These are phyloP conservation scores for Salisapilia sapeloensis DNA, from an alignment of 352 stramenopile genomes.

Conservation along the genomic window DNA sequence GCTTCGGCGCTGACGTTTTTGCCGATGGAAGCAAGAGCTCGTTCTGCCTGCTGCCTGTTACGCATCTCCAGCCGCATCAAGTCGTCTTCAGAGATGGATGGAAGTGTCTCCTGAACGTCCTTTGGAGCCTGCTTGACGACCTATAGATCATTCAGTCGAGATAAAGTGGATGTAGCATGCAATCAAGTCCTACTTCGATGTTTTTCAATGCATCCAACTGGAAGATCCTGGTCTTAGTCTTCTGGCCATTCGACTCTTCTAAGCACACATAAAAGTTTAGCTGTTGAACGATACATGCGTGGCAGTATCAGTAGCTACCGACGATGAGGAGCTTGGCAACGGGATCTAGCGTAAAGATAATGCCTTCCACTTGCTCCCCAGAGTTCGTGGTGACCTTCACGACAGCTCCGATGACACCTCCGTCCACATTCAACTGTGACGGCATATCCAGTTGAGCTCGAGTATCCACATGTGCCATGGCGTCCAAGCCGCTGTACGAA, in stretches of 20 bases:
- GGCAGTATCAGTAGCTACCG: constrained; percentile 12
- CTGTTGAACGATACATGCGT: neutral
- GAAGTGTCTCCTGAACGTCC: constrained; percentile 22
- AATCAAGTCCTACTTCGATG: constrained; percentile 19
- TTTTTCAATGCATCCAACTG: constrained; percentile 51
- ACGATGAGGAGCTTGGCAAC: constrained; percentile 69
- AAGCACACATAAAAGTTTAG: too few relatives aligned
- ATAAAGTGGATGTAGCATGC: too few relatives aligned
- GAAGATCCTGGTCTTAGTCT: constrained; percentile 60
- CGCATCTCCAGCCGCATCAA: constrained; percentile 55
- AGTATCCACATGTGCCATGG: neutral
- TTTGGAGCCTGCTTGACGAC: constrained; percentile 29
- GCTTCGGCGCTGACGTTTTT: constrained; percentile 49
- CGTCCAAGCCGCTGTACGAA: too few relatives aligned
- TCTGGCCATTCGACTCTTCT: constrained; percentile 4
- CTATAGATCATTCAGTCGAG: constrained; percentile 5
- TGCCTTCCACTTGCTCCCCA: constrained; percentile 38
- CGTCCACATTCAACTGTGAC: constrained; percentile 39
- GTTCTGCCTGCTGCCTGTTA: constrained; percentile 49
- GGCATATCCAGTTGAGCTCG: constrained; percentile 7
- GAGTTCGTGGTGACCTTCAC: constrained; percentile 35
- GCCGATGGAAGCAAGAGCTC: constrained; percentile 62
- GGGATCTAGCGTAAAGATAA: constrained; percentile 65
- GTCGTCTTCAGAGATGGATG: constrained; percentile 45
- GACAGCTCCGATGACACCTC: constrained; percentile 34